Conservation (phyloP, 2,329 filamentous ascomycete species). For the Elsinoe australis region DNA sequence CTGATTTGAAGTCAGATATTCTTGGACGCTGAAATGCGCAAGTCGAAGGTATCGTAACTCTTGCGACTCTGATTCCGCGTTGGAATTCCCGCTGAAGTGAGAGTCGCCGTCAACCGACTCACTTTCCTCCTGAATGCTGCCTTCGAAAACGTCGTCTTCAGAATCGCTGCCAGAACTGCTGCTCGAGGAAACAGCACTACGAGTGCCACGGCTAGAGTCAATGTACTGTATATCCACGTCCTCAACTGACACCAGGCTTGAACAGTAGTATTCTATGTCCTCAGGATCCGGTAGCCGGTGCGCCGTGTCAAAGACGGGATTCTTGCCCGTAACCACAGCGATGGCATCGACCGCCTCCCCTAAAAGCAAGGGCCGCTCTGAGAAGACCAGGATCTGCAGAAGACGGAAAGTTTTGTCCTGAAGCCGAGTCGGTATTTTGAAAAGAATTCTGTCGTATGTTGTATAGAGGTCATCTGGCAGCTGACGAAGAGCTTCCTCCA, state of each 20-base stretch:
- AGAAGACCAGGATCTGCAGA: conserved; percentile 23
- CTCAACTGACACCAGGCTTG: too few relatives aligned
- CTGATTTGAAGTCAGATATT: conserved; percentile 25
- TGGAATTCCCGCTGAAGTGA: too few relatives aligned
- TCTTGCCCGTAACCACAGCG: neutral
- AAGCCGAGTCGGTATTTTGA: conserved; percentile 18
- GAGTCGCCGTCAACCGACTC: too few relatives aligned
- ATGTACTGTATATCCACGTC: too few relatives aligned
- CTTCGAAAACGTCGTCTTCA: conserved; percentile 18
- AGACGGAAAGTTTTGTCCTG: conserved; percentile 20
- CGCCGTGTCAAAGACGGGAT: neutral
- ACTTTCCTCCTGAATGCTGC: too few relatives aligned
- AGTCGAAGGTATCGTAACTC: conserved; percentile 20
- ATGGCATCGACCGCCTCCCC: conserved; percentile 22
- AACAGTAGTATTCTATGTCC: neutral
- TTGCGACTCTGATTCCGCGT: conserved; percentile 16
- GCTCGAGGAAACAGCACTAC: too few relatives aligned
- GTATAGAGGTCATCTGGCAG: conserved; percentile 24
- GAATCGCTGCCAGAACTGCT: conserved; percentile 13
- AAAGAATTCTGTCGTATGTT: conserved; percentile 26
- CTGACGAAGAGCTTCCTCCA: conserved; percentile 19
- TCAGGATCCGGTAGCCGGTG: neutral
- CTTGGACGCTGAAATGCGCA: conserved; percentile 25
- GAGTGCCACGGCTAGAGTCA: too few relatives aligned
- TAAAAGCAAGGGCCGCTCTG: conserved; percentile 20